Evolutionary conservation across 108 stramenopile genomes (phyloP).

Genomic region (Nannochloropsis oceanica): DNA sequence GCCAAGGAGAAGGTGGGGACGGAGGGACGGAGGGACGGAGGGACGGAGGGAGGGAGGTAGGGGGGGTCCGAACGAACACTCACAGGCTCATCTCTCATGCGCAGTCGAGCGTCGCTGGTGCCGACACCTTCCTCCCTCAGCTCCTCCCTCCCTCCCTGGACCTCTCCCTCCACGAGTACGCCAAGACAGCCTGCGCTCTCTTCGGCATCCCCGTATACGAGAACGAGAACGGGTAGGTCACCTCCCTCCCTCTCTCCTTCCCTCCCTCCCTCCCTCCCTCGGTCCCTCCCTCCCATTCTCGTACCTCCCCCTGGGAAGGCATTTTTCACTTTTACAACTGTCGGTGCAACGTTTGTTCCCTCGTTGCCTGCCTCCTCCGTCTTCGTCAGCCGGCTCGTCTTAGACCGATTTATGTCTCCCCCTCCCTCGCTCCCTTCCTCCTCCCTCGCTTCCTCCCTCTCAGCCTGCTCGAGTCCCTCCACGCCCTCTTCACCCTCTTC

Average conservation of each 20-base stretch:
- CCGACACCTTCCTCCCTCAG: not conserved
- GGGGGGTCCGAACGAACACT: not conserved
- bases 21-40: not conserved
- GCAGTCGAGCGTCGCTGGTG: no score
- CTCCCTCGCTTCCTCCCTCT: not conserved
- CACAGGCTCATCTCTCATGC: slow-evolving; percentile 41
- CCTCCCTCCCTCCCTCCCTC: not conserved
- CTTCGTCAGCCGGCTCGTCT: not conserved
- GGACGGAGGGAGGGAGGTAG: not conserved
- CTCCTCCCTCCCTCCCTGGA: slow-evolving; percentile 27
- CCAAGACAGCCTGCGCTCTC: slow-evolving; percentile 49
- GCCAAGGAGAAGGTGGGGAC: not conserved
- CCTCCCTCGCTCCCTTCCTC: not conserved
- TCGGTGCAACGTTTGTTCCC: not conserved
- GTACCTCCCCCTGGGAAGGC: not conserved
- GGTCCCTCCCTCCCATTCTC: not conserved
- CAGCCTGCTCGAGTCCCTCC: slow-evolving; percentile 44
- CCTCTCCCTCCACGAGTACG: slow-evolving; percentile 54
- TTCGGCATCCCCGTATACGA: slow-evolving; percentile 57
- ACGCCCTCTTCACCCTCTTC: slow-evolving; percentile 45
- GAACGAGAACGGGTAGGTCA: no score
- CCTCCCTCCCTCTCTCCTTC: not conserved
- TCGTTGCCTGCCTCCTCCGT: no score
- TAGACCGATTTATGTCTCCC: not conserved
- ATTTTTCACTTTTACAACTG: no score